A percentile compares a stretch with the other conserved stretches of the same genome.
phyloP scores from a whole-genome alignment of 148 eudicot genomes.

The Vaccinium myrtillus region DNA sequence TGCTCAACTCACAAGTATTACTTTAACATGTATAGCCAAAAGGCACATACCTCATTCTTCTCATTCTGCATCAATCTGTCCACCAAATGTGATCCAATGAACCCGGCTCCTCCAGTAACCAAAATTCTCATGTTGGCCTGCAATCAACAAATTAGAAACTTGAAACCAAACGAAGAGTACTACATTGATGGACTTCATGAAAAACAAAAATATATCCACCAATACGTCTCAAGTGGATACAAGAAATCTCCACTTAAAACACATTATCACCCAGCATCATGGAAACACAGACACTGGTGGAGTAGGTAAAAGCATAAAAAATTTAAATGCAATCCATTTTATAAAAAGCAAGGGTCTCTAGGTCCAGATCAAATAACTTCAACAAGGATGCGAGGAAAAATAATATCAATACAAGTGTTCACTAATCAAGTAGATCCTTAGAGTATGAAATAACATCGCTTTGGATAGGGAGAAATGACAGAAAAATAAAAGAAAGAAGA shows the following conservation, averaged over 20 bases:
- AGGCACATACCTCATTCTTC: conserved; percentile 74
- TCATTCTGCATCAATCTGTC: conserved; percentile 94
- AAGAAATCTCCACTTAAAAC: background rate
- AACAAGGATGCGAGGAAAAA: background rate
- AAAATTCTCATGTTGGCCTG: conserved; percentile 98
- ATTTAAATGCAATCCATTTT: background rate
- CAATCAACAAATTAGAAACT: background rate
- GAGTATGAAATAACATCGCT: background rate
- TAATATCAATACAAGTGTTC: background rate
- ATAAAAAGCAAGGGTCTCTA: background rate
- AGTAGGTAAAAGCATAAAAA: background rate
- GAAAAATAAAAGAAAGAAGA: background rate
- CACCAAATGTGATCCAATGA: conserved; percentile 95
- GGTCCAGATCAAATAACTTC: background rate
- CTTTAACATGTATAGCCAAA: background rate
- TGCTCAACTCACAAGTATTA: conserved; percentile 4
- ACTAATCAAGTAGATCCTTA: background rate
- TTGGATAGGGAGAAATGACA: background rate
- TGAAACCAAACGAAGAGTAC: background rate
- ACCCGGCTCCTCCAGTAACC: conserved; percentile 98
- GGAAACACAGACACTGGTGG: background rate
- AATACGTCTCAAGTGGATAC: background rate
- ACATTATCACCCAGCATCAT: background rate
- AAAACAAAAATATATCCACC: background rate
- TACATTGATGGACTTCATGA: background rate